Percentiles rank a stretch among this genome's conserved stretches.
phyloP scores from a whole-genome alignment of 371 early-diverging fungal species.

The Mortierella sp. region DNA sequence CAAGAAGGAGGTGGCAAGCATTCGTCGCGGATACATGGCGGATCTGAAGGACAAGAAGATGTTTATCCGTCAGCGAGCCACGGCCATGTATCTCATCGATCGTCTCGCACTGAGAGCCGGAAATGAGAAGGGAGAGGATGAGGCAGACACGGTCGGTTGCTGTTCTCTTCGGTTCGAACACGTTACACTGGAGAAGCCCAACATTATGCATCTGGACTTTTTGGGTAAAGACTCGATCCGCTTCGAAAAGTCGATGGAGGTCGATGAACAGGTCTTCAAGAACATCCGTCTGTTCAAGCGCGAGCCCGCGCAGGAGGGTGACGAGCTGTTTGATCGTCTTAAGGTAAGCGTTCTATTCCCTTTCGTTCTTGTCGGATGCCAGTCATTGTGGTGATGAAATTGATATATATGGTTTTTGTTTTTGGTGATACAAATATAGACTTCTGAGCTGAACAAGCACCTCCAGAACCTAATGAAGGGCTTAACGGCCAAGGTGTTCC shows the following conservation, averaged over 20 bases:
- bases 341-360: conserved; percentile 63
- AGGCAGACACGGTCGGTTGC: conserved; percentile 99
- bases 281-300: conserved; percentile 91
- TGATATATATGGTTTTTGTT: no score
- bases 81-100: conserved; percentile 96
- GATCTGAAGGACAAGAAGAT: conserved; percentile 84
- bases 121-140: conserved; percentile 97
- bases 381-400: no score
- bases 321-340: conserved; percentile 91
- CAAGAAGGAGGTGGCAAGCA: conserved; percentile 79
- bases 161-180: conserved; percentile 97
- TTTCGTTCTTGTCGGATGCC: background rate
- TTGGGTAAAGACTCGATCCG: conserved; percentile 98
- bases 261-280: conserved; percentile 90
- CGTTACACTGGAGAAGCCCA: conserved; percentile 80
- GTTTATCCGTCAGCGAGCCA: conserved; percentile 91
- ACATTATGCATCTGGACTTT: conserved; percentile 92
- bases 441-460: conserved; percentile 87
- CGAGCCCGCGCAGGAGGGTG: conserved; percentile 75
- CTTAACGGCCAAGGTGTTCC: conserved; percentile 97
- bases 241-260: conserved; percentile 88
- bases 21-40: conserved; percentile 81
- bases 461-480: conserved; percentile 90
- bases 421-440: no score
- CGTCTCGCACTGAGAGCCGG: conserved; percentile 96